A percentile compares a stretch with the other conserved stretches of the same genome.
Conservation (phyloP, 148 eudicot genomes). For the Cornus florida region DNA sequence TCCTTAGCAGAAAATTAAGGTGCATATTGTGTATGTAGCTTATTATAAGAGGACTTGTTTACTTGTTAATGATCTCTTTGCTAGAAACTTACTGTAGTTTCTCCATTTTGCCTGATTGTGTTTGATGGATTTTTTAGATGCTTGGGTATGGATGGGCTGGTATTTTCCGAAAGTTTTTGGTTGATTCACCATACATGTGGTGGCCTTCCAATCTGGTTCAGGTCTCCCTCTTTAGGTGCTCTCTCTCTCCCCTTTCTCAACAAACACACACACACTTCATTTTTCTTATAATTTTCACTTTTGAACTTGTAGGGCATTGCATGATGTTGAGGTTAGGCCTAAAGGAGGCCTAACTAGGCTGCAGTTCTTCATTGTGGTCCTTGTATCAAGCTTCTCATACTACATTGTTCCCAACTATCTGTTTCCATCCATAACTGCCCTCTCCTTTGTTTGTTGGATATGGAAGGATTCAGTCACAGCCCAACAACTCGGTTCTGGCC, state of each 20-base stretch:
- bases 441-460: constrained; percentile 48
- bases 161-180: constrained; percentile 36
- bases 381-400: constrained; percentile 44
- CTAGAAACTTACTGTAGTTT: not conserved
- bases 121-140: constrained; percentile 25
- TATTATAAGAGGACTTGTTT: no score
- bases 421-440: constrained; percentile 43
- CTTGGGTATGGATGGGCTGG: constrained; percentile 68
- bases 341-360: constrained; percentile 48
- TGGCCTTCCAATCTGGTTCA: constrained; percentile 50
- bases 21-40: no score
- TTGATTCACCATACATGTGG: constrained; percentile 57
- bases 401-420: constrained; percentile 46
- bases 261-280: not conserved
- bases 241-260: constrained; percentile 3
- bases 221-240: constrained; percentile 52
- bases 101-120: not conserved
- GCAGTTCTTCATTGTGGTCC: constrained; percentile 46
- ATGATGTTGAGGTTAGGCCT: constrained; percentile 39
- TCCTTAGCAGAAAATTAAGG: no score
- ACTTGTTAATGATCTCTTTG: no score
- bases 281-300: not conserved
- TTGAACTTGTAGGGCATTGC: constrained; percentile 33
- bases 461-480: constrained; percentile 47
- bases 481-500: constrained; percentile 47